Conservation (phyloP, 225 moss, liverwort and hornwort genomes). For the Lunularia cruciata region DNA sequence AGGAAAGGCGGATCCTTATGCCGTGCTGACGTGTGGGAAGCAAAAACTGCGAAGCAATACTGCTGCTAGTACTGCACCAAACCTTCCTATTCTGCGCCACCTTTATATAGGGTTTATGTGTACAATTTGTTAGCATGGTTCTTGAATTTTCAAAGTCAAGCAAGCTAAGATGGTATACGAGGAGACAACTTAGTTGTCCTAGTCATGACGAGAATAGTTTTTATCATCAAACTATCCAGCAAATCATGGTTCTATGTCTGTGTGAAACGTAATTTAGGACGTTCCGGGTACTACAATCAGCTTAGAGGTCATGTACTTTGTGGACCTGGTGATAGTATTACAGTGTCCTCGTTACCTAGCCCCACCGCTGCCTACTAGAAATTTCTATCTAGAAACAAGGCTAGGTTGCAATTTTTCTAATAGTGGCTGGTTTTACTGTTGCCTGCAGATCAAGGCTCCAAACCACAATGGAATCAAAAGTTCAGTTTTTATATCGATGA, state of each 20-base stretch:
- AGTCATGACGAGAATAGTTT: too few relatives aligned
- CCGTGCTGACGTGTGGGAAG: constrained; percentile 31
- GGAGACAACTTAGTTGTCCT: too few relatives aligned
- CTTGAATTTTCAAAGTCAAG: neutral
- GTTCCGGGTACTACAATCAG: too few relatives aligned
- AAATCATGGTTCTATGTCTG: too few relatives aligned
- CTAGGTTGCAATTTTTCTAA: neutral
- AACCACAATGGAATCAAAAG: constrained; percentile 54
- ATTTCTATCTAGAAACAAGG: too few relatives aligned
- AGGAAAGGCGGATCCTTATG: constrained; percentile 52
- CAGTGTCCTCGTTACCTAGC: too few relatives aligned
- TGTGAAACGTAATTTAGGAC: too few relatives aligned
- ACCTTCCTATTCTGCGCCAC: too few relatives aligned
- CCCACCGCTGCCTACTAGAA: neutral
- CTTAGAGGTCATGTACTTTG: too few relatives aligned
- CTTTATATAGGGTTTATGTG: too few relatives aligned
- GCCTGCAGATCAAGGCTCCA: constrained; percentile 52
- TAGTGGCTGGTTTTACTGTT: neutral
- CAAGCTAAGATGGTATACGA: neutral
- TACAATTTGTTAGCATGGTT: neutral
- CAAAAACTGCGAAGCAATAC: constrained; percentile 44
- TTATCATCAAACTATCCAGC: too few relatives aligned
- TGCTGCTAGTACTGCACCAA: constrained; percentile 32
- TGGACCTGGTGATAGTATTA: too few relatives aligned
- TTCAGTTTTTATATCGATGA: constrained; percentile 52